Conservation (phyloP, 163 green algal genomes). For the Chlorella variabilis region DNA sequence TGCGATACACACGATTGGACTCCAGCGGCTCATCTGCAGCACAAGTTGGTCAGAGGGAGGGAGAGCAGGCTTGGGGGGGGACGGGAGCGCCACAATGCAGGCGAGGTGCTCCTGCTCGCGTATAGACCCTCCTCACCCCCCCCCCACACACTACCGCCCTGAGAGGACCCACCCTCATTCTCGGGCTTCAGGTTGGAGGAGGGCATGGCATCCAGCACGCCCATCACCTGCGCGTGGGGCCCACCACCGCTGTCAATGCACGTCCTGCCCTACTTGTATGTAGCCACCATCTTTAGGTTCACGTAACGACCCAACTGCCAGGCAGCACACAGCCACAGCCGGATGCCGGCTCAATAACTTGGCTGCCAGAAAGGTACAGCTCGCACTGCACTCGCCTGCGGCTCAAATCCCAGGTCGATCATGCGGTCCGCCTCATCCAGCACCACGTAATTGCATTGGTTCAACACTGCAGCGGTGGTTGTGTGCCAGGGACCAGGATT, state of each 20-base stretch:
- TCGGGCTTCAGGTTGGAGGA: conserved; percentile 91
- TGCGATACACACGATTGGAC: conserved; percentile 79
- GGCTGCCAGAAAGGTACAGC: too few relatives aligned
- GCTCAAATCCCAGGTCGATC: conserved; percentile 99
- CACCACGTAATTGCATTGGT: conserved; percentile 99
- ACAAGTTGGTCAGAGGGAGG: background rate
- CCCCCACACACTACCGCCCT: too few relatives aligned
- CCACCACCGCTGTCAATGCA: background rate
- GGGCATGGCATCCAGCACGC: conserved; percentile 95
- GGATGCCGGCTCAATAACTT: too few relatives aligned
- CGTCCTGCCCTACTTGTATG: background rate
- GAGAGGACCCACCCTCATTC: conserved; percentile 76
- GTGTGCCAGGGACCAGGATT: too few relatives aligned
- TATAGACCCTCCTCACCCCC: too few relatives aligned
- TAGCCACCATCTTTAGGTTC: background rate
- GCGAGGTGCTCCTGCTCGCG: too few relatives aligned
- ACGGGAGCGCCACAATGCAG: too few relatives aligned
- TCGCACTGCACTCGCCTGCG: conserved; percentile 86
- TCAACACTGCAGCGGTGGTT: conserved; percentile 82
- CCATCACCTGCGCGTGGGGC: conserved; percentile 74
- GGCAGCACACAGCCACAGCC: background rate
- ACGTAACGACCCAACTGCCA: background rate
- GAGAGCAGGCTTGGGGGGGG: background rate
- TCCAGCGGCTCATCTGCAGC: conserved; percentile 23
- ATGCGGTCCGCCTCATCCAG: conserved; percentile 99